Base-by-base conservation (phyloP, 352 stramenopile species). In the Phytophthora quininea region DNA sequence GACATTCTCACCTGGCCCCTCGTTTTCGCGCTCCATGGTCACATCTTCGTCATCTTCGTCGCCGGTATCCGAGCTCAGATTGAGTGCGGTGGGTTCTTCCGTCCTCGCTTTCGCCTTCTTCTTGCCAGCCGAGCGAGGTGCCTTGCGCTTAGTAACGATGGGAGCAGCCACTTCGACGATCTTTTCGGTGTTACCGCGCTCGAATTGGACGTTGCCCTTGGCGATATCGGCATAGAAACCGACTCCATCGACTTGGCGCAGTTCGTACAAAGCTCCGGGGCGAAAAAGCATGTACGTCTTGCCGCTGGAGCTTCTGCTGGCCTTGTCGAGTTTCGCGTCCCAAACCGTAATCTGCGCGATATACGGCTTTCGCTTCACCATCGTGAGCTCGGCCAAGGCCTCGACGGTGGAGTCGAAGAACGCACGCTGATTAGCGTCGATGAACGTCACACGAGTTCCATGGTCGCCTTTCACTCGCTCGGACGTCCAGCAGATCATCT, bases 361-460 rank as follows among this genome's bases (percentile, higher is more conserved):
- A 30, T 60, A 63, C 6, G 46, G 46, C 32, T 56, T 63, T 24
- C 46, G 3, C 29, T 63, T 63, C 33, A 55, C 2, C 5, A 31
- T 5, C 0, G 55, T 56, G 8, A 56, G 35, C 1, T 51, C 32
- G 8, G 5, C 11, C 3, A 55, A 27, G 0, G 27, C 46, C 1
- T 50, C 7, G 2, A 9, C 35, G 4, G 27, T 55, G 8, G 19
- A 27, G n/a, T 56, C 56, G 46, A 56, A 55, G 1, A 51, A 10
- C 11, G 4, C n/a, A 1, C 8, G 35, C 15, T 62, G 55, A 1
- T 7, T 49, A 0, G 32, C 57, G 14, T 64, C 57, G 7, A 52
- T 35, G 2, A 37, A 1, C 0, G 57, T 57, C 5, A 64, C 57
- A 4, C 57, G 30, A 32, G 48, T 57, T 10, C 57, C 58, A 1